Conservation (phyloP, 352 stramenopile species). For the Hyaloperonospora arabidopsidis region DNA sequence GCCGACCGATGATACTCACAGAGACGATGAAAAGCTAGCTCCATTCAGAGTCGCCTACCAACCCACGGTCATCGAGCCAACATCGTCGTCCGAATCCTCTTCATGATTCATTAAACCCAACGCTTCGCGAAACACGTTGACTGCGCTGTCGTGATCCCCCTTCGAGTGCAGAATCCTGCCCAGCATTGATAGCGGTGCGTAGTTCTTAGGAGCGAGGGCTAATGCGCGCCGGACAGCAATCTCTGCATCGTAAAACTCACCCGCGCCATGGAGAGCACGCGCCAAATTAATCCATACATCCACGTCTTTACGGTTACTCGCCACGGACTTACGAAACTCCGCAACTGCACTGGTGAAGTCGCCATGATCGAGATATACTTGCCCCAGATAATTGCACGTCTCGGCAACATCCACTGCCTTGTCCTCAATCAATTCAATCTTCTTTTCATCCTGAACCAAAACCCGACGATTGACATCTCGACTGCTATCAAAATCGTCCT, state of each 20-base stretch:
- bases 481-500: conserved; percentile 14
- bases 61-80: conserved; percentile 70
- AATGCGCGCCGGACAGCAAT: conserved; percentile 50
- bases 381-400: conserved; percentile 65
- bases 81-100: conserved; percentile 69
- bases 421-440: conserved; percentile 34
- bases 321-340: conserved; percentile 70
- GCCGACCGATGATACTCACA: conserved; percentile 13
- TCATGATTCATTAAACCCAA: conserved; percentile 57
- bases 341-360: conserved; percentile 45
- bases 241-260: conserved; percentile 62
- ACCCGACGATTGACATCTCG: conserved; percentile 19
- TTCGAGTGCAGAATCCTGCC: conserved; percentile 79
- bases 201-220: conserved; percentile 46
- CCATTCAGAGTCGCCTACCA: conserved; percentile 36
- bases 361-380: conserved; percentile 61
- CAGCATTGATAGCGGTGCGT: conserved; percentile 59
- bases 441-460: conserved; percentile 28
- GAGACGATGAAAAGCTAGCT: conserved; percentile 3
- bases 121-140: conserved; percentile 68
- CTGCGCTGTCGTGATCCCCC: conserved; percentile 69
- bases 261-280: conserved; percentile 43
- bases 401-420: conserved; percentile 49
- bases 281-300: conserved; percentile 77
- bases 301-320: conserved; percentile 50